A percentile compares a stretch with the other conserved stretches of the same genome.
phyloP scores from a whole-genome alignment of 768 basidiomycete species.

The Mycena galopus region DNA sequence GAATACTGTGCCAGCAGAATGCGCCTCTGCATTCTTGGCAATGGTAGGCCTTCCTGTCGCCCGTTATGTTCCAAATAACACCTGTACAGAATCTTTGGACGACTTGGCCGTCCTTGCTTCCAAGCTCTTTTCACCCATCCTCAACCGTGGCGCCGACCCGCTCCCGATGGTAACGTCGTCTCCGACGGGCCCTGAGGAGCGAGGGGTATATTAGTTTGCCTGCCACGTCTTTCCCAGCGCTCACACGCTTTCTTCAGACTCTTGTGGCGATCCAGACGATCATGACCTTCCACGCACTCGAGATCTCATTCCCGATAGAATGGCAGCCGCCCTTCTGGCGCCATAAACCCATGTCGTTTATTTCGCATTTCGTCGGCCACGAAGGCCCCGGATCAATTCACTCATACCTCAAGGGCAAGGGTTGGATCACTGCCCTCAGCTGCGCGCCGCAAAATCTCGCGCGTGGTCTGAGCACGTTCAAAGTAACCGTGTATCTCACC shows the following conservation, averaged over 20 bases:
- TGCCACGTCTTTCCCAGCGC: slow-evolving; percentile 37
- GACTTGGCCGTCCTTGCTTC: slow-evolving; percentile 74
- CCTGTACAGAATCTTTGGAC: slow-evolving; percentile 75
- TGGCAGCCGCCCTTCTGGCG: slow-evolving; percentile 82
- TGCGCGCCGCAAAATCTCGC: slow-evolving; percentile 79
- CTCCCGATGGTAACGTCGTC: slow-evolving; percentile 77
- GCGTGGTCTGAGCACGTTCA: slow-evolving; percentile 92
- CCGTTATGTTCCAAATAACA: slow-evolving; percentile 6
- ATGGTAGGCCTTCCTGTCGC: slow-evolving; percentile 60
- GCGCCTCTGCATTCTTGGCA: slow-evolving; percentile 84
- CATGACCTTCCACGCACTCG: slow-evolving; percentile 87
- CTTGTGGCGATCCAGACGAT: slow-evolving; percentile 90
- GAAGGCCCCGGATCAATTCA: slow-evolving; percentile 94
- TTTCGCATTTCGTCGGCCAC: slow-evolving; percentile 89
- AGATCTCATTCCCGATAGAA: slow-evolving; percentile 84
- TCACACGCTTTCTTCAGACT: slow-evolving; percentile 59
- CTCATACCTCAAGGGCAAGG: slow-evolving; percentile 90
- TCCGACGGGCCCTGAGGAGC: slow-evolving; percentile 80
- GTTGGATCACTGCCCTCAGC: slow-evolving; percentile 85
- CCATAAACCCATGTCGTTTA: slow-evolving; percentile 80
- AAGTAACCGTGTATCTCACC: slow-evolving; percentile 84
- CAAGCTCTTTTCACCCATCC: slow-evolving; percentile 78
- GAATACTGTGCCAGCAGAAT: slow-evolving; percentile 89
- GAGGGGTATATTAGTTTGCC: slow-evolving; percentile 65
- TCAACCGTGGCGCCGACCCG: slow-evolving; percentile 71